Evolutionary conservation across 352 stramenopile species (phyloP), one percentile per base, ranked within the genome.

Genomic region (Phytophthora sojae): DNA sequence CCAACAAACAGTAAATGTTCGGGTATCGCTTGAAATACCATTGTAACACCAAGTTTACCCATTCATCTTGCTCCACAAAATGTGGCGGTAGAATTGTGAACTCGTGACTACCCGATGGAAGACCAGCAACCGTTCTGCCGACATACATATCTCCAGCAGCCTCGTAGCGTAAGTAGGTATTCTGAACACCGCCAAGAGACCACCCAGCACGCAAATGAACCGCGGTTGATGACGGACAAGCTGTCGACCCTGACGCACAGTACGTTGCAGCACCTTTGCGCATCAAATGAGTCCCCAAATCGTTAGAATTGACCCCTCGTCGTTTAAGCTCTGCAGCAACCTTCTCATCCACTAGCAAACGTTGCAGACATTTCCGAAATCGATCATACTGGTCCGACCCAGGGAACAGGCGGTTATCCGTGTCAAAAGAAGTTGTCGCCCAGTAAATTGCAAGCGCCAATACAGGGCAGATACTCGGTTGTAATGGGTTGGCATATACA

Each of bases 211-310:
- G 23, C 0, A 75, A 25, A 62, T 77, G 44, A 7, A 74, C 58
- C 4, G 66, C 32, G 9, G 42, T 65, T 4, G 60, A 71, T 17
- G 65, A 71, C 8, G 56, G 69, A 39, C n/a, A n/a, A 35, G 65
- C 64, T 17, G 65, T 81, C 0, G 64, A 73, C 3, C 64, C 59
- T 0, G 68, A 77, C 9, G 57, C 15, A 57, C 47, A 60, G 25
- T 66, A 76, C 0, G 67, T 75, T 47, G 64, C 44, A 9, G 73
- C 53, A 0, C 73, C 74, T 65, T 81, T 77, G 2, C 69, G 54
- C 26, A 74, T 57, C 5, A 58, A 80, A 49, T 83, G 76, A 0
- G 60, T 70, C 0, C 63, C 66, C 11, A 79, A 21, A 30, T 73
- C 58, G 17, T 61, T 32, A 0, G 23, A 7, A 14, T 75, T 65